Evolutionary conservation across 2,329 filamentous ascomycete species (phyloP), one percentile per base, ranked within the genome.

Genomic region (Tolypocladium guangdongense): DNA sequence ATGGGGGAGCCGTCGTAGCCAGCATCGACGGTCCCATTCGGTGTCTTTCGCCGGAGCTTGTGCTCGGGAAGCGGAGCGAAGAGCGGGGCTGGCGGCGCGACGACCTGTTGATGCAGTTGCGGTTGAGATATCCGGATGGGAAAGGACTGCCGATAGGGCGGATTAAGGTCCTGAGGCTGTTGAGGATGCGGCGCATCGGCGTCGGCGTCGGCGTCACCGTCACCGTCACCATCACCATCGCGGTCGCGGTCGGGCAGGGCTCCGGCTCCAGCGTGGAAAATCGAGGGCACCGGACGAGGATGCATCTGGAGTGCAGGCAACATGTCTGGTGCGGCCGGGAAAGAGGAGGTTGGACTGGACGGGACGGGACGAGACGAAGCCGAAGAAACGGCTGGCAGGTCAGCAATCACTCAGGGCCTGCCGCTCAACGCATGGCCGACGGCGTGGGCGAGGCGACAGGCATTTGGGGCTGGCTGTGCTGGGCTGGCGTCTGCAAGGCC

Each of bases 21-120:
- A 52, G 88, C 90, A 59, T 92, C 86, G 56, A 97, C 80, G 38
- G 90, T 96, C n/a, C 92, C 93, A 64, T 86, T 92, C 5, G 92
- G 93, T 10, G 92, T 97, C 70, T 97, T 97, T 59, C 92, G 83
- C 59, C 92, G 83, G 54, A 96, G 76, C 61, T 89, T 87, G 68
- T 70, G 66, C 53, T 70, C 67, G 56, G 61, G 56, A 39, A 63
- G 54, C 58, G 65, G 61, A 56, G 56, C 47, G 49, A 54, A 52
- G 47, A 50, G 56, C 49, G 48, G 56, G 55, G 41, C 52, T 45
- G 37, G 58, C 48, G 50, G 54, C 53, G 38, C 56, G 10, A 47
- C 49, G n/a, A 46, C 38, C n/a, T 50, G 60, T 37, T 60, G 57
- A 20, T 61, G 59, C 32, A 61, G 53, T 51, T 64, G 64, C 24